A percentile compares a stretch with the other conserved stretches of the same genome.
phyloP scores from a whole-genome alignment of 1,284 basidiomycete genomes.

The Naganishia albida region DNA sequence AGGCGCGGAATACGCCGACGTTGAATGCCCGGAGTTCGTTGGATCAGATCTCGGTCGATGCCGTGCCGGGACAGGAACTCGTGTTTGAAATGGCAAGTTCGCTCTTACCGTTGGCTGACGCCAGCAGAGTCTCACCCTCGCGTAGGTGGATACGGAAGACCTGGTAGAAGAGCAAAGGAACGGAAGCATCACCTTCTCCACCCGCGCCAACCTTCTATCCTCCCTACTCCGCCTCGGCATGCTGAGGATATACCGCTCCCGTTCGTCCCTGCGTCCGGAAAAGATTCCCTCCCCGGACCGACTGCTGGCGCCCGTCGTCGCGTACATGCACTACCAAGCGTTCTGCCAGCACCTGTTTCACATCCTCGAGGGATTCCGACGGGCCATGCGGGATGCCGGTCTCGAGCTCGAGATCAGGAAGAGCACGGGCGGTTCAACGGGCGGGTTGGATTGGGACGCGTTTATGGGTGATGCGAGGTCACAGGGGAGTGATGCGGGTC shows the following conservation, averaged over 20 bases:
- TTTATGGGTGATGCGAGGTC: conserved; percentile 1
- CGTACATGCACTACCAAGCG: conserved; percentile 33
- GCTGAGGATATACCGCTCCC: conserved; percentile 29
- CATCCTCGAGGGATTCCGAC: conserved; percentile 14
- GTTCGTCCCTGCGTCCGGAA: not conserved
- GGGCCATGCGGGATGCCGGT: conserved; percentile 9
- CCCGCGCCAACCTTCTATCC: conserved; percentile 23
- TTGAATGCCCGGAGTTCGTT: conserved; percentile 31
- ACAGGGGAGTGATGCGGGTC: conserved; percentile 2
- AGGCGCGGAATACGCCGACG: conserved; percentile 20
- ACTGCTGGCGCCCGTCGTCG: conserved; percentile 28
- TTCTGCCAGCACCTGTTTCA: conserved; percentile 24
- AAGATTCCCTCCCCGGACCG: not conserved
- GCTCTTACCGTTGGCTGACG: not conserved
- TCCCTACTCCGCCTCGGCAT: conserved; percentile 29
- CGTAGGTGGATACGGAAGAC: conserved; percentile 28
- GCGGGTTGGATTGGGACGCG: conserved; percentile 32
- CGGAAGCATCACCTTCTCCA: not conserved
- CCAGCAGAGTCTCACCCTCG: not conserved
- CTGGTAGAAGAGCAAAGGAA: conserved; percentile 18
- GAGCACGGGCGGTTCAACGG: conserved; percentile 22
- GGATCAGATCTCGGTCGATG: conserved; percentile 28
- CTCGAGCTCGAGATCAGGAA: conserved; percentile 18
- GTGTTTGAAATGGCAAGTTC: conserved; percentile 30
- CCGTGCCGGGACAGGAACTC: conserved; percentile 29